phyloP scores from a whole-genome alignment of 495 filamentous ascomycete genomes.

The Lasiosphaeriaceae sp. region DNA sequence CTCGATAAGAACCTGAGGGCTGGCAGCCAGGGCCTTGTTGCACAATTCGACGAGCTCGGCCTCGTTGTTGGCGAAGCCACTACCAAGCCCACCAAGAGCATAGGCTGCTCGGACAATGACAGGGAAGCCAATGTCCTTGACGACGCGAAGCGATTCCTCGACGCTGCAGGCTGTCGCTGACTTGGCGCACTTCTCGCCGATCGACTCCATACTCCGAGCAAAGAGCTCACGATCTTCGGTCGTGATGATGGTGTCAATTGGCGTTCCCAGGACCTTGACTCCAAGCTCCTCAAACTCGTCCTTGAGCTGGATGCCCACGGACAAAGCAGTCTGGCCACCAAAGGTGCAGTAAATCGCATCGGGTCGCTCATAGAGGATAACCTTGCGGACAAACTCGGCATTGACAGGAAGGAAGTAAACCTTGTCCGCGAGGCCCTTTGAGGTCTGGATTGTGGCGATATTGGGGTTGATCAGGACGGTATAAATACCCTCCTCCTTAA shows the following conservation, averaged over 20 bases:
- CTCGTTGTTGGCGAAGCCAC: slow-evolving; percentile 91
- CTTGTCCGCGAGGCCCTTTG: slow-evolving; percentile 94
- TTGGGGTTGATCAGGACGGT: slow-evolving; percentile 98
- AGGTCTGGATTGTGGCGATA: slow-evolving; percentile 97
- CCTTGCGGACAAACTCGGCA: slow-evolving; percentile 94
- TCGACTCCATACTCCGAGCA: slow-evolving; percentile 96
- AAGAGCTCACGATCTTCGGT: slow-evolving; percentile 97
- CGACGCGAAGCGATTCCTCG: slow-evolving; percentile 78
- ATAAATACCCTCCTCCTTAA: slow-evolving; percentile 92
- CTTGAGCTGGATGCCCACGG: slow-evolving; percentile 93
- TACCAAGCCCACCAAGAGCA: slow-evolving; percentile 90
- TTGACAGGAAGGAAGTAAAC: slow-evolving; percentile 98
- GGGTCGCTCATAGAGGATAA: slow-evolving; percentile 86
- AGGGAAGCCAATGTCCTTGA: slow-evolving; percentile 87
- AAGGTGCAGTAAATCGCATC: slow-evolving; percentile 97
- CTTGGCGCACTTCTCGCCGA: slow-evolving; percentile 96
- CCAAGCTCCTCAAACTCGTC: slow-evolving; percentile 90
- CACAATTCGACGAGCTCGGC: slow-evolving; percentile 86
- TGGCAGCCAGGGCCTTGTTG: slow-evolving; percentile 89
- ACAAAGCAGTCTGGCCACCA: slow-evolving; percentile 90
- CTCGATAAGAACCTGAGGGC: slow-evolving; percentile 94
- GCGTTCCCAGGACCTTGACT: slow-evolving; percentile 90
- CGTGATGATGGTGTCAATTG: slow-evolving; percentile 96
- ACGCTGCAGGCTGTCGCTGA: slow-evolving; percentile 85
- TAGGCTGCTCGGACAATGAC: slow-evolving; percentile 97